Evolutionary conservation across 2,329 filamentous ascomycete genomes (phyloP), one percentile per base, ranked within the genome.

Genomic region (Fonsecaea pugnacius): DNA sequence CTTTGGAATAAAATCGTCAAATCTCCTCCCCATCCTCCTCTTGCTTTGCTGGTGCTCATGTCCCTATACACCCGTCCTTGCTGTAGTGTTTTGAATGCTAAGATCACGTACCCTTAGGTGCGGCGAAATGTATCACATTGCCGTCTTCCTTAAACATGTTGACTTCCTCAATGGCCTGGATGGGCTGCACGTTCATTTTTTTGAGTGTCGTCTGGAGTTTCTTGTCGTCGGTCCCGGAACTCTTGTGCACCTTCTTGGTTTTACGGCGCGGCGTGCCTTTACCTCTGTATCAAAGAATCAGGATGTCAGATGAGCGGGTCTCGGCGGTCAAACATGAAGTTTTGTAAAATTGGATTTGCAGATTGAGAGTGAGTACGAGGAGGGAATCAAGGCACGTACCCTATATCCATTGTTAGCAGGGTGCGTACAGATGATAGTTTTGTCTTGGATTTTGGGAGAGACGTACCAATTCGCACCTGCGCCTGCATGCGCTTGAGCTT

Each of bases 131-230:
- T 78, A 99, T 98, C 81, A 99, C 95, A 82, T 99, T 99, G 81
- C 95, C 95, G 79, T 99, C 95, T 79, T 91, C 90, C 91, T 99
- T 99, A 90, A 99, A 99, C 95, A 99, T 99, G 90, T 99, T 99
- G 80, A 99, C 95, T 86, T 99, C 95, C 89, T 99, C 95, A 76
- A 99, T 99, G 72, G 91, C 92, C 85, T 96, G 93, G 83, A 99
- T 98, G 76, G 95, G 95, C 88, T 99, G 95, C 66, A 96, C 94
- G 83, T 98, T 98, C 81, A 99, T 89, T 90, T 99, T 99, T 91
- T 99, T 99, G 73, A 99, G 87, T 69, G 92, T 85, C 69, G 89
- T 88, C 85, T 99, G 95, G 71, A 99, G 91, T 89, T 99, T 99
- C 91, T 97, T 98, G 89, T 99, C 95, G 80, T 99, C 95, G 81